Evolutionary conservation across 805 yeast species (phyloP).

Genomic region (Candida caryicola): DNA sequence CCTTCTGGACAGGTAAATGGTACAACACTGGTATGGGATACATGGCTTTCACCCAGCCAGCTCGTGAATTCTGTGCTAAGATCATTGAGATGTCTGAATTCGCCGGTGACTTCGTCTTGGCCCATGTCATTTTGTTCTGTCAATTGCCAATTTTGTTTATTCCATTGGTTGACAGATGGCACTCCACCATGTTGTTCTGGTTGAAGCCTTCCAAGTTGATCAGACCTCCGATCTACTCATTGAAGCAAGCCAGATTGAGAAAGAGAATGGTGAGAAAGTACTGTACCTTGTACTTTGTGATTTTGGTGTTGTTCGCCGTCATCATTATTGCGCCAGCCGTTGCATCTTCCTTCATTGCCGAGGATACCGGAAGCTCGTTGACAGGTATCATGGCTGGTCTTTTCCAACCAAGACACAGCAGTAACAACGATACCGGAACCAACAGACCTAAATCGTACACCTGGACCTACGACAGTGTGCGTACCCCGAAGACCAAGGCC

Average conservation of each 20-base stretch:
- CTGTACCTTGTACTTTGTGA: constrained; percentile 70
- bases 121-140: constrained; percentile 81
- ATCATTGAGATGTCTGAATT: constrained; percentile 91
- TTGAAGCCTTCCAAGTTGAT: constrained; percentile 94
- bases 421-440: constrained; percentile 80
- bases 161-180: constrained; percentile 95
- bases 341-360: constrained; percentile 58
- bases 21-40: constrained; percentile 90
- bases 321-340: constrained; percentile 90
- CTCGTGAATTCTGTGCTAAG: constrained; percentile 94
- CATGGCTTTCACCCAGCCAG: constrained; percentile 93
- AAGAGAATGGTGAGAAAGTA: constrained; percentile 97
- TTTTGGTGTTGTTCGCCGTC: constrained; percentile 67
- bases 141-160: constrained; percentile 84
- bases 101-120: constrained; percentile 93
- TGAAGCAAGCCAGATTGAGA: constrained; percentile 93
- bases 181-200: constrained; percentile 98
- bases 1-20: constrained; percentile 99
- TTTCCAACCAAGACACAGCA: constrained; percentile 83
- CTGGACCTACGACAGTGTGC: constrained; percentile 48
- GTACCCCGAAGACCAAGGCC: constrained; percentile 50
- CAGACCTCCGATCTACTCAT: constrained; percentile 95
- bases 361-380: constrained; percentile 32
- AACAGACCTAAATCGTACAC: constrained; percentile 33
- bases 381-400: constrained; percentile 58